Evolutionary conservation across 164 flowering plant genomes (phyloP), one percentile per base, ranked within the genome.

Genomic region (Umbilicus rupestris): DNA sequence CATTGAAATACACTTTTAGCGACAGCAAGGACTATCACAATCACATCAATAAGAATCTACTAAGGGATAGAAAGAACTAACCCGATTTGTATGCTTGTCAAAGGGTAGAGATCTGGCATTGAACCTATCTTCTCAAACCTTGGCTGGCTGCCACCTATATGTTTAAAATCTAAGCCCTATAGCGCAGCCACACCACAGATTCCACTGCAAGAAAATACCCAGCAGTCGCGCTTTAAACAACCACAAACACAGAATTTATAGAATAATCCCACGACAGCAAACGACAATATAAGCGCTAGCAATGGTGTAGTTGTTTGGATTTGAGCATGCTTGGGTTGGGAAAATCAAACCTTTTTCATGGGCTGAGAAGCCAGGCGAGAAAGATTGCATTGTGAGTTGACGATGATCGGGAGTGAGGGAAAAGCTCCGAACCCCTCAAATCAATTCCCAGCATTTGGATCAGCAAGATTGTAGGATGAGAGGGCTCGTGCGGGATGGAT

Each of bases 21-120:
- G n/a, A 3, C 39, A 28, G 8, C 15, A 30, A 29, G 7, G 10
- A 30, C 0, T 29, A 16, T 19, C 14, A 62, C 12, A 29, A 16
- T 24, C 9, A 30, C 19, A 26, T 19, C 67, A 46, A 17, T 57
- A 33, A 47, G 37, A 49, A 14, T 42, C n/a, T 12, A 42, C 17
- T 29, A 65, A 64, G 46, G 7, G 24, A 24, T 57, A 7, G 15
- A 67, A 39, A 20, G 19, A 15, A 49, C 73, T 70, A 17, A 70
- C 73, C 69, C 73, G 28, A 65, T 66, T 45, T 70, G 73, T 24
- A 70, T 44, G 62, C 65, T 35, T 59, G 64, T 57, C 52, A 70
- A 60, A 16, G 73, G 73, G 31, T 65, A 70, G 26, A 70, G 35
- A 33, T 70, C 69, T 14, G 69, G 66, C 65, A 35, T 57, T 65